Base-by-base conservation (phyloP, 75 land plant species). In the Selaginella tamariscina region DNA sequence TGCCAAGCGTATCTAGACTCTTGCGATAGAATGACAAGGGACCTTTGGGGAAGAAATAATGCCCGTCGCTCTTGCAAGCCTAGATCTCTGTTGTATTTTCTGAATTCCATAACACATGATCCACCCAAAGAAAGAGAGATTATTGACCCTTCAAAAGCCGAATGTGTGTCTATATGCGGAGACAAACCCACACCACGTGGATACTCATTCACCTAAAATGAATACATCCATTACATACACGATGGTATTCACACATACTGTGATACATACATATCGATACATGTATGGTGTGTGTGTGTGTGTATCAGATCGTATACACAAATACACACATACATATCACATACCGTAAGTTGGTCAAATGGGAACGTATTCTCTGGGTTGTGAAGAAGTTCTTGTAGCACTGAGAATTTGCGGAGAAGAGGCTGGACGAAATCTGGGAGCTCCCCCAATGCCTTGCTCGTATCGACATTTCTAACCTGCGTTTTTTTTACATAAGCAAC, bases 1-100 rank as follows among this genome's bases (percentile, higher is more conserved):
- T 95, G 97, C 99, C 99, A 95, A 32, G 83, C 89, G 84, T 95
- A 91, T 0, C 99, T 85, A 28, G 84, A 96, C 70, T 95, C 99
- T 23, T 81, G 87, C 68, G 97, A 86, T 68, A 95, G 54, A 28
- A 95, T 28, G 57, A 95, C 87, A 74, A 95, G 85, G 21, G 99
- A 95, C 29, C 99, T 81, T 56, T 91, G 81, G 33, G 99, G 99
- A 67, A 95, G 97, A 54, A 82, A 86, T 29, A 95, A 65, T 31
- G 87, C 86, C 54, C 33, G 85, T 29, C 87, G 32, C 70, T 66
- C 63, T 1, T 32, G 28, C 11, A 60, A 24, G 78, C 77, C 80
- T 0, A 30, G 33, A 31, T 73, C 83, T 2, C 72, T 65, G 20
- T 54, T 2, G 69, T 91, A 95, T 73, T 76, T 91, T 64, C 99